Evolutionary conservation across 2,329 filamentous ascomycete genomes (phyloP).

Genomic region (Aquanectria penicillioides): DNA sequence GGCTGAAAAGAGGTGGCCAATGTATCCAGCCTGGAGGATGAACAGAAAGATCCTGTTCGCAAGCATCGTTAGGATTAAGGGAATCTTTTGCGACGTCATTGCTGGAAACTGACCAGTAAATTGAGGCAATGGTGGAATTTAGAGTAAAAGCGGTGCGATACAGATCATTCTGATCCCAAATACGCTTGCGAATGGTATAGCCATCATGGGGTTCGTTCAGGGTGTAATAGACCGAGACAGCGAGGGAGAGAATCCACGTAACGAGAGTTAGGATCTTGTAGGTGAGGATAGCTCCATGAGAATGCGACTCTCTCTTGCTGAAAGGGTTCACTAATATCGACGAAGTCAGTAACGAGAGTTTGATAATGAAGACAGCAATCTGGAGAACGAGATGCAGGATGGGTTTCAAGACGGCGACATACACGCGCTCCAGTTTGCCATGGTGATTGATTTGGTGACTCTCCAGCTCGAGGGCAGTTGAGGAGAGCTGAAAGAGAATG

Average conservation of each 20-base stretch:
- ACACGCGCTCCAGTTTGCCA: conserved; percentile 46
- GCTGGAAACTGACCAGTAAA: conserved; percentile 74
- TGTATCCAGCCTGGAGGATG: conserved; percentile 79
- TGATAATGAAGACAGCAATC: neutral
- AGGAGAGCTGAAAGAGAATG: neutral
- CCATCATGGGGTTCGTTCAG: conserved; percentile 72
- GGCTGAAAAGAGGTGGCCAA: conserved; percentile 78
- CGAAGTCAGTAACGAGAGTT: conserved; percentile 19
- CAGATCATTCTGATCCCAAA: conserved; percentile 78
- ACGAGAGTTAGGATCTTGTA: conserved; percentile 82
- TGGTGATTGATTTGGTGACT: conserved; percentile 30
- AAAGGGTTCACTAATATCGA: conserved; percentile 76
- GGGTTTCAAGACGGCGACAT: conserved; percentile 19
- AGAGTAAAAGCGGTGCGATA: conserved; percentile 79
- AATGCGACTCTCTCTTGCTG: conserved; percentile 73
- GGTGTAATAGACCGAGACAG: conserved; percentile 80
- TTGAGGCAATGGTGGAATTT: conserved; percentile 69
- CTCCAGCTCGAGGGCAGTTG: neutral
- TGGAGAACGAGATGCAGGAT: neutral
- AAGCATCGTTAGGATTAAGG: conserved; percentile 5
- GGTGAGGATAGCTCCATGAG: conserved; percentile 67
- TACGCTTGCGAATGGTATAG: conserved; percentile 66
- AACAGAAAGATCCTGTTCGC: conserved; percentile 73
- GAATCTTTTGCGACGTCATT: neutral
- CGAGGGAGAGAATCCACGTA: conserved; percentile 78